Base-by-base conservation (phyloP, 768 basidiomycete genomes). In the Sutorius australiensis region DNA sequence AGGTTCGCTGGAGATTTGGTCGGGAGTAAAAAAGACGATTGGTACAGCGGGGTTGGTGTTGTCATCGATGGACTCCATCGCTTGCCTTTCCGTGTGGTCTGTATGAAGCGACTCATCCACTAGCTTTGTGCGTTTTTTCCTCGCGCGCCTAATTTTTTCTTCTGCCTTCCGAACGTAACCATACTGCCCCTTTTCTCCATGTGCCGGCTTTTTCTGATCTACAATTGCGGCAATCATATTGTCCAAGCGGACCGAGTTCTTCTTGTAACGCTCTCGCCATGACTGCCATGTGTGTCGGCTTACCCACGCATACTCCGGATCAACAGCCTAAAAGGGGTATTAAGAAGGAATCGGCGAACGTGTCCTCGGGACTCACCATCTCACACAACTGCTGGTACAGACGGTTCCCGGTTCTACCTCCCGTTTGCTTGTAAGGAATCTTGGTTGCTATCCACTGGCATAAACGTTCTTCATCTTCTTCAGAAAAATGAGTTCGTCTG, bases 201-300 rank as follows among this genome's bases (percentile, higher is more conserved):
- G 80, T 1, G 68, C 68, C 2, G 87, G 84, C 59, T 83, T 86
- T 64, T 81, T 87, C 64, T 83, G 77, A 27, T 81, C 83, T 1
- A 92, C 87, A 12, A 90, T 82, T 5, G 72, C 72, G 2, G 80
- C 68, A 48, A 92, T 91, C 49, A 80, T 69, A 11, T 62, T 62
- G 62, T 92, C 88, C 34, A 92, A 76, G 10, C 88, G 81, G 7
- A 71, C 64, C 0, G 87, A 73, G 55, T 92, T 86, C 69, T 92
- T 92, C 74, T 92, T 91, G 73, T 92, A 92, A 28, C 90, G 77
- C 63, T 92, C 89, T 27, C 90, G 80, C 89, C 89, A 92, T 14
- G 89, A 92, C 58, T 91, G 88, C 89, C 89, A 92, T 2, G 89
- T 90, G 65, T 92, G 89, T 14, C 89, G 83, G 24, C 74, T 77